Evolutionary conservation across 2,329 filamentous ascomycete genomes (phyloP).

Genomic region (Sporothrix protearum): DNA sequence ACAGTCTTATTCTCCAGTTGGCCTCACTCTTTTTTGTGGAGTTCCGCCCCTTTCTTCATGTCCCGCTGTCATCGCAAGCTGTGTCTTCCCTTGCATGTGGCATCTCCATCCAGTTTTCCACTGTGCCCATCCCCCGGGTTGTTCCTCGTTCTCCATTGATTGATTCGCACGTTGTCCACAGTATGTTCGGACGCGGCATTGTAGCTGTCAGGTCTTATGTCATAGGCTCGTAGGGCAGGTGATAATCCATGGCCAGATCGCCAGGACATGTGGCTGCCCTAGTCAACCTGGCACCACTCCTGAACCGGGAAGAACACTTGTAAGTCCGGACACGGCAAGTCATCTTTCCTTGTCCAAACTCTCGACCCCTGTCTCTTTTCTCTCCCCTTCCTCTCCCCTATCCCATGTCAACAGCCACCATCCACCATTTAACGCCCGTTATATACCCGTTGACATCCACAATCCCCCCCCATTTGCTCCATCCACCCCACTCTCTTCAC

Average conservation of each 20-base stretch:
- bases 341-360: not conserved
- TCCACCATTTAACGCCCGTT: not conserved
- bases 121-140: not conserved
- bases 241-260: constrained; percentile 8
- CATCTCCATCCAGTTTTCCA: not conserved
- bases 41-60: not conserved
- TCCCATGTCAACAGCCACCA: constrained; percentile 8
- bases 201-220: too few relatives aligned
- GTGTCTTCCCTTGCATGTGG: not conserved
- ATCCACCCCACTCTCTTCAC: not conserved
- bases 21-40: not conserved
- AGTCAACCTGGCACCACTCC: not conserved
- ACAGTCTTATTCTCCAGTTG: not conserved
- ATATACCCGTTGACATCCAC: not conserved
- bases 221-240: not conserved
- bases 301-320: not conserved
- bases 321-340: not conserved
- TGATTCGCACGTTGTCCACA: not conserved
- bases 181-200: too few relatives aligned
- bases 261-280: constrained; percentile 1
- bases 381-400: not conserved
- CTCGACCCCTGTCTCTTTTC: not conserved
- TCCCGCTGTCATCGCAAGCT: not conserved
- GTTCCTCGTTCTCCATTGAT: not conserved
- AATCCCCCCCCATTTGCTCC: not conserved